Evolutionary conservation across 192 early-diverging fungal genomes (phyloP).

Genomic region (Coemansia sp.): DNA sequence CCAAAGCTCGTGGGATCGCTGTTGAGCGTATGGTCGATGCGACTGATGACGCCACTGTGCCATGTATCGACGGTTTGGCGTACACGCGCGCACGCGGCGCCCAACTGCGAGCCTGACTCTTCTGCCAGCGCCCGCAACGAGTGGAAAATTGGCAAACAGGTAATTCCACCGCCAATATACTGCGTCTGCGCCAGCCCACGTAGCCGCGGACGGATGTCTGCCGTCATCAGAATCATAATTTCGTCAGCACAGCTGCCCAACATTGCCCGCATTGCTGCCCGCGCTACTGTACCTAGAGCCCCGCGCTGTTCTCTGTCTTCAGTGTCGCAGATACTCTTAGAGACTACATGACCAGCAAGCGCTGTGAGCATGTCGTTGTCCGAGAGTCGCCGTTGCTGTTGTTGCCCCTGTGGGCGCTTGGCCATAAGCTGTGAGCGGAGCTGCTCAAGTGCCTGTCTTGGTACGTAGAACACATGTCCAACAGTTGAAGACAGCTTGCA

Average conservation of each 20-base stretch:
- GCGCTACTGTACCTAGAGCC: not conserved
- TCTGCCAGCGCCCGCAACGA: not conserved
- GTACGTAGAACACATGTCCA: conserved; percentile 5
- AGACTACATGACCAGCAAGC: conserved; percentile 11
- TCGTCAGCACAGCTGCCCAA: not conserved
- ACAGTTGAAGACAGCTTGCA: not conserved
- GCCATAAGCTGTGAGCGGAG: not conserved
- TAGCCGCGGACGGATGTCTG: conserved; percentile 20
- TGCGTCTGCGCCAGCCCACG: not conserved
- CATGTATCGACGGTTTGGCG: conserved; percentile 4
- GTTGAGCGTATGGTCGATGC: conserved; percentile 1
- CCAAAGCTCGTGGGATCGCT: conserved; percentile 2
- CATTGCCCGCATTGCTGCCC: not conserved
- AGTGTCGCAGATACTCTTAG: not conserved
- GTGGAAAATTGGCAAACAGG: conserved; percentile 8
- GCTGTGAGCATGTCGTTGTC: conserved; percentile 28
- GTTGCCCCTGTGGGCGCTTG: too few species aligned
- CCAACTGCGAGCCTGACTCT: not conserved
- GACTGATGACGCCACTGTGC: not conserved
- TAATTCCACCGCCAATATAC: conserved; percentile 14
- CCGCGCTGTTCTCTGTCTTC: not conserved
- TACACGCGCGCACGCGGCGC: not conserved
- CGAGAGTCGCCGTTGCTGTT: conserved; percentile 1
- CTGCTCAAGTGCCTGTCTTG: not conserved
- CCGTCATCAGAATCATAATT: conserved; percentile 4